These are phyloP conservation scores for Ustilago sp. DNA, from an alignment of 1,284 basidiomycete genomes.

Conservation along the genomic window DNA sequence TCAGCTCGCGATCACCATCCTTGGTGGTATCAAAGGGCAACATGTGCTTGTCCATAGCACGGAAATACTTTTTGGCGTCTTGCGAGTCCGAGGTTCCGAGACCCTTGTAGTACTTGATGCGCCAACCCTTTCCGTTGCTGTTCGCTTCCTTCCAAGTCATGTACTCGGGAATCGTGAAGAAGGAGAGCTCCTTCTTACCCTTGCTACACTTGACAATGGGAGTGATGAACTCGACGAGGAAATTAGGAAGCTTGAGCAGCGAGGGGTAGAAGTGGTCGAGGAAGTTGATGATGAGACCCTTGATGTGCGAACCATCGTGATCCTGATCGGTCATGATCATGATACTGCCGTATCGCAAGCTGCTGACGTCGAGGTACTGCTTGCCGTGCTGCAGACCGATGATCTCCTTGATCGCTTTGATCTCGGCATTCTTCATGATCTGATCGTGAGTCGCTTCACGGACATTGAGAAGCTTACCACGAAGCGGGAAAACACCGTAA, in stretches of 20 bases:
- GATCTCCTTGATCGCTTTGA: constrained; percentile 97
- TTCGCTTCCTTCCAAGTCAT: constrained; percentile 89
- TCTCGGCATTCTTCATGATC: constrained; percentile 98
- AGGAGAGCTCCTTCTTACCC: constrained; percentile 83
- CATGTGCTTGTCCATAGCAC: constrained; percentile 91
- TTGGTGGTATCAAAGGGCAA: constrained; percentile 87
- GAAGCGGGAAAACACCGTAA: constrained; percentile 96
- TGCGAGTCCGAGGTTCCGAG: constrained; percentile 89
- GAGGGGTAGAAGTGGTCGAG: constrained; percentile 98
- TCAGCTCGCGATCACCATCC: constrained; percentile 86
- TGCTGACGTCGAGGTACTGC: constrained; percentile 80
- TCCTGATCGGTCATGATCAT: constrained; percentile 99
- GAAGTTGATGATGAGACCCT: constrained; percentile 98
- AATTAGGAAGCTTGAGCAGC: constrained; percentile 87
- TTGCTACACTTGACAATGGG: constrained; percentile 90
- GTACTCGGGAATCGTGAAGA: constrained; percentile 98
- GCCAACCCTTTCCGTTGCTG: constrained; percentile 84
- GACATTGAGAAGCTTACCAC: constrained; percentile 97
- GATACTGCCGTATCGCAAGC: constrained; percentile 89
- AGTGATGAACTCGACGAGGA: constrained; percentile 98
- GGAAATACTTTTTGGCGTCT: constrained; percentile 94
- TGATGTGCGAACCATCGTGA: constrained; percentile 99
- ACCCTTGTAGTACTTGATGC: constrained; percentile 84
- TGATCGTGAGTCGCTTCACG: constrained; percentile 95
- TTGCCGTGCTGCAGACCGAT: constrained; percentile 95